Base-by-base conservation (phyloP, 2,329 filamentous ascomycete species). In the Neoscytalidium dimidiatum region DNA sequence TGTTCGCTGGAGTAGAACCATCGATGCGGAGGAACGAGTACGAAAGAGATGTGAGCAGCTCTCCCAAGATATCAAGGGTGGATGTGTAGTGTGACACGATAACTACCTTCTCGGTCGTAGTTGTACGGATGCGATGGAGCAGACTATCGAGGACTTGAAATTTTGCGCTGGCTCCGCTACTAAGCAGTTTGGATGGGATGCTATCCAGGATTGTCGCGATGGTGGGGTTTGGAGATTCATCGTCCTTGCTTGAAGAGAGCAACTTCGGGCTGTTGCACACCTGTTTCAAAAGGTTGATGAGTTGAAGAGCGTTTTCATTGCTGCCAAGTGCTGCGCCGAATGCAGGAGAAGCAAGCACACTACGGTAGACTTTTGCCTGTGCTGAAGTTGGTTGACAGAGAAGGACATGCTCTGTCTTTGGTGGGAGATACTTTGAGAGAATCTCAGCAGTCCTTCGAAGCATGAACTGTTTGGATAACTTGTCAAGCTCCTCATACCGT, bases 21-120 rank as follows among this genome's bases (percentile, higher is more conserved):
- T 92, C 90, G 0, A 92, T 83, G 4, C 90, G 87, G n/a, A 90
- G 80, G 71, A 85, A 90, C 1, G 82, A 80, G 65, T 90, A 84
- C 1, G 83, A 84, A 17, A 89, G 80, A 1, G 86, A 85, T 2
- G 81, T 79, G 3, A 92, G 81, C 1, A 91, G 82, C 3, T 82
- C 83, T 48, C 84, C 85, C 3, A 92, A 83, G 67, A 92, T 82
- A 69, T 90, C 87, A 9, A 92, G 82, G 0, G 90, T 92, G 9
- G 87, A 86, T 0, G 90, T 92, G 73, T 91, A 92, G 71, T 92
- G 91, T 21, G 89, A 91, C n/a, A 92, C 88, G 8, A 92, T 81
- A 9, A 92, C 88, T 26, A 92, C 85, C 71, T 92, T 92, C 70
- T 92, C 90, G 1, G 83, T 78, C 0, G 89, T 90, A 0, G 81